These are phyloP conservation scores for Penicillium bialowiezense DNA, from an alignment of 495 filamentous ascomycete species.

Conservation along the genomic window DNA sequence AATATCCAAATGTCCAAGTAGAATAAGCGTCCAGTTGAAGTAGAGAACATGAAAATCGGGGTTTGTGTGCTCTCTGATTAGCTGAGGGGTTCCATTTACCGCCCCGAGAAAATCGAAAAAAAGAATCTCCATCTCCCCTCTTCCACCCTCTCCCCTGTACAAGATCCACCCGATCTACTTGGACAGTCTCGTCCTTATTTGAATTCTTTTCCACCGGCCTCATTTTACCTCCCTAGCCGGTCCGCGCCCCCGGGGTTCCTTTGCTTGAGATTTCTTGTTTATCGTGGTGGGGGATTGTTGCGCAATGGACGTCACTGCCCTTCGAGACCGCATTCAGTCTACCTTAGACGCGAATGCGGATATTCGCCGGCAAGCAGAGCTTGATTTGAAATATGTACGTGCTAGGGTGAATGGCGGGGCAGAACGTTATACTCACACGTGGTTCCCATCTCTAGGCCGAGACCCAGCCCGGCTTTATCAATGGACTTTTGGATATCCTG, in stretches of 20 bases:
- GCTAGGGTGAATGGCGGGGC: slow-evolving; percentile 15
- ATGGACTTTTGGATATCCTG: slow-evolving; percentile 86
- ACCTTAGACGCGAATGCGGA: slow-evolving; percentile 86
- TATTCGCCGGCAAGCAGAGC: slow-evolving; percentile 78
- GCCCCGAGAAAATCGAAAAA: slow-evolving; percentile 42
- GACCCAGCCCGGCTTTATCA: slow-evolving; percentile 82
- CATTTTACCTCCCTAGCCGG: slow-evolving; percentile 9
- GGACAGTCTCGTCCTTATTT: slow-evolving; percentile 20
- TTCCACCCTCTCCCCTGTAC: slow-evolving; percentile 12
- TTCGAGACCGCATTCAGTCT: slow-evolving; percentile 83
- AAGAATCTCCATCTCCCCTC: slow-evolving; percentile 16
- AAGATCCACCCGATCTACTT: slow-evolving; percentile 21
- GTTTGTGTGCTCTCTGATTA: slow-evolving; percentile 34
- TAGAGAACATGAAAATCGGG: neutral
- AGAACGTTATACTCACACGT: slow-evolving; percentile 16
- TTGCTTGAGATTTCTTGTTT: slow-evolving; percentile 19
- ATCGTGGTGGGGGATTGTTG: slow-evolving; percentile 37
- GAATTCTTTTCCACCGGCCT: neutral
- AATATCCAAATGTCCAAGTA: neutral
- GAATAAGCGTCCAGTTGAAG: no score
- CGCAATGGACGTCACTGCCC: slow-evolving; percentile 81
- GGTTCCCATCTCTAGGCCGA: slow-evolving; percentile 66
- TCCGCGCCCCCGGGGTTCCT: slow-evolving; percentile 16
- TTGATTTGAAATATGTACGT: slow-evolving; percentile 90
- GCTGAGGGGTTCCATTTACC: slow-evolving; percentile 35